Base-by-base conservation (phyloP, 2,329 filamentous ascomycete genomes). In the Fusarium tricinctum region DNA sequence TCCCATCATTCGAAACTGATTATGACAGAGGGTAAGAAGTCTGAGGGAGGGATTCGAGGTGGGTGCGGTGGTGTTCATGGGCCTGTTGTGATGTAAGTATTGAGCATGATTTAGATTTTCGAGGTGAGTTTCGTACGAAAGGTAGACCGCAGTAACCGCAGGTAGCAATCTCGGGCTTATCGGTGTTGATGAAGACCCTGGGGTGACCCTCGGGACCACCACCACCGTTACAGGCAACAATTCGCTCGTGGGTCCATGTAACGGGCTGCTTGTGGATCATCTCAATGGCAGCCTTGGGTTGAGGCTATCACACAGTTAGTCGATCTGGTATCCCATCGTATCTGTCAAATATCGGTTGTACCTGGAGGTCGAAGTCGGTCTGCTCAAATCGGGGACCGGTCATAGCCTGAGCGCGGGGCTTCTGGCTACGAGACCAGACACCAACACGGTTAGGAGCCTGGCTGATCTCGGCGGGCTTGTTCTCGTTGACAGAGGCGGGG, bases 241-340 rank as follows among this genome's bases (percentile, higher is more conserved):
- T 81, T 65, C 90, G 88, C 68, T 92, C 87, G 78, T 97, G 91
- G 62, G 91, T 92, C 95, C 96, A 99, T 79, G 89, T 88, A 35
- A 99, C 96, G 20, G 94, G 95, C 81, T 97, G 92, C 84, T 94
- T 91, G 86, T 99, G 96, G 76, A 98, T 94, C 79, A 99, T 88
- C 73, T 97, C 93, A 76, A 99, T 99, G 66, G 96, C 96, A 32
- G 96, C 91, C 76, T 90, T 86, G 30, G 96, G 92, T 83, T 91
- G 92, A 69, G 96, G 96, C 96, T 98, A 77, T 66, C 63, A 52
- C 22, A 48, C 48, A 50, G 44, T 74, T 72, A 77, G 72, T 63
- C 57, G 48, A 12, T 55, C 23, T 45, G 42, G 60, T 47, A 13
- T 50, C 52, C 52, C 33, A 32, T 68, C 45, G 40, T 33, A 58